Base-by-base conservation (phyloP, 139 green algal genomes). In the Penium margaritaceum region DNA sequence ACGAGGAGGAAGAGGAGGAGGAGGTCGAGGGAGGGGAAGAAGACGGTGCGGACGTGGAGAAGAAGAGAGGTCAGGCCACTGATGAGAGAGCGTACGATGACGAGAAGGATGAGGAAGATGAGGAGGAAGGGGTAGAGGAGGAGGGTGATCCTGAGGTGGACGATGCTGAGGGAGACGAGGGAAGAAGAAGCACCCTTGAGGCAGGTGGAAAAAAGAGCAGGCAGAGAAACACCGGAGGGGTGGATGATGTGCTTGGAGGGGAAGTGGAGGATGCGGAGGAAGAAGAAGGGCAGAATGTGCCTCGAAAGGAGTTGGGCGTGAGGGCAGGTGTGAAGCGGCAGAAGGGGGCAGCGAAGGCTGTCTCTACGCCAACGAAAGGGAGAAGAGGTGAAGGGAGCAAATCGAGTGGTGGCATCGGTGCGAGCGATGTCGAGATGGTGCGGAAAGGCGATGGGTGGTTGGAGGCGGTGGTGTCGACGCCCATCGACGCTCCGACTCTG, bases 401-500 rank as follows among this genome's bases (percentile, higher is more conserved):
- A 64, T 4, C 19, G 2, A 64, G 29, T 15, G 55, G 55, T 35
- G 29, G 21, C 9, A 2, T 38, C 27, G 35, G 35, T 39, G 21
- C 46, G 34, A 47, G 12, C 15, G 46, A 17, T 5, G 66, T 61
- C 12, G 36, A n/a, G 27, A 58, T n/a, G 36, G 69, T 77, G 46
- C 12, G n/a, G 21, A 54, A 29, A 2, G 64, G 27, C 17, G 36
- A 61, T 14, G 3, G 2, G 14, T 66, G 67, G 0, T 57, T 73
- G 5, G 47, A 69, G 21, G 87, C 76, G 53, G 70, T 76, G 41
- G 60, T 87, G 17, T 72, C 62, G n/a, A 34, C 95, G 29, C 71
- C 68, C 0, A 43, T 95, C 7, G 70, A 74, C 46, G 67, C 81
- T 0, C 89, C 90, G 29, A 91, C 91, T 78, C 77, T 97, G 66